Evolutionary conservation across 169 alveolate genomes (phyloP), one percentile per base, ranked within the genome.

Genomic region (Plasmodium vivax): DNA sequence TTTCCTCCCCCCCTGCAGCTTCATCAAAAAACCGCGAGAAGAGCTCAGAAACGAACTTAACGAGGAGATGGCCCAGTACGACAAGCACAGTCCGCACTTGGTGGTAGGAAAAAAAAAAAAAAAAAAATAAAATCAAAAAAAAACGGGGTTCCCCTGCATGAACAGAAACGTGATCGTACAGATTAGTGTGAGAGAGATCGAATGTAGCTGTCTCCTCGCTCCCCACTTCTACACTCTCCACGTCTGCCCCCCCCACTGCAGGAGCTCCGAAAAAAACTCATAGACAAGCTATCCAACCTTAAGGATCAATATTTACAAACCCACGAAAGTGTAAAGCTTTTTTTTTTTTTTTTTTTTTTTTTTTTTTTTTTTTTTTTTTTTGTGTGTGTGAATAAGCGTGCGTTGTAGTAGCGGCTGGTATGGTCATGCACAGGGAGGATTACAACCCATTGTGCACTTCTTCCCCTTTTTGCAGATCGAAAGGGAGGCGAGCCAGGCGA

Each of bases 1-100:
- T 58, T 23, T 23, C 71, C 71, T 5, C 74, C 74, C 74, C 51
- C 14, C 51, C 54, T 43, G 45, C 79, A 85, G 93, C 19, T 85
- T 85, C 56, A 85, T 85, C 41, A 85, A 51, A 51, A 85, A 85
- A 74, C 77, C 93, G 27, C 47, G 77, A 34, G 74, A 43, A 5
- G 80, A 27, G 6, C 58, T 85, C 38, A 75, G 12, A 51, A 85
- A 85, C 34, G 93, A 85, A 30, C 38, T 85, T 32, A 75, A 85
- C 3, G 93, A 85, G 32, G 93, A 85, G 58, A 73, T 85, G n/a
- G 93, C 93, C 71, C 62, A 85, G n/a, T 85, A 85, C 41, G 79
- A 85, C 54, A 85, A 85, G 77, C 77, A 73, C 38, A 73, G 19
- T 16, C 93, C 93, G 5, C 84, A 85, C 19, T 34, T 85, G 38